Percentiles rank a stretch among this genome's conserved stretches.
Evolutionary conservation across 371 early-diverging fungal species (phyloP).

Genomic region (Chytridiales sp.): DNA sequence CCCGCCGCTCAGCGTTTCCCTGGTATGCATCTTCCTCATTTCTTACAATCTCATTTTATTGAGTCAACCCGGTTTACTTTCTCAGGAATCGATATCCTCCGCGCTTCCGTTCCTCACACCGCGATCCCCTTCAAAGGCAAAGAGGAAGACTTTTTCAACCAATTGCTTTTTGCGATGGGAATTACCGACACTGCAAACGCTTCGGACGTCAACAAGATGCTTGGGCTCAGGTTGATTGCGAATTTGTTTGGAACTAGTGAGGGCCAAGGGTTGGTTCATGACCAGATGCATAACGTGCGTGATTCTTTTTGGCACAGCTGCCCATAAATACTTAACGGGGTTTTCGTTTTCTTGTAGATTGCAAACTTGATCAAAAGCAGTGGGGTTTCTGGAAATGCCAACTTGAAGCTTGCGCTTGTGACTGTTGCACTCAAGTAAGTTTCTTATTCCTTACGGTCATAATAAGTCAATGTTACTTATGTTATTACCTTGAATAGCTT

Average conservation of each 20-base stretch:
- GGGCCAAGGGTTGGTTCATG: constrained; percentile 49
- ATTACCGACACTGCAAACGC: constrained; percentile 3
- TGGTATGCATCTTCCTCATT: constrained; percentile 22
- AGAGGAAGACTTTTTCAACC: constrained; percentile 37
- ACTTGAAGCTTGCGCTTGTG: constrained; percentile 41
- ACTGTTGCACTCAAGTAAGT: constrained; percentile 46
- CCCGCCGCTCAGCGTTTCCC: constrained; percentile 73
- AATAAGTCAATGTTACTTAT: neutral
- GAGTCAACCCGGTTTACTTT: too few species aligned
- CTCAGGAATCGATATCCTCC: constrained; percentile 74
- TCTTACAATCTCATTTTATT: neutral
- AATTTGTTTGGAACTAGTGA: constrained; percentile 57
- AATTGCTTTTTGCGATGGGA: constrained; percentile 35
- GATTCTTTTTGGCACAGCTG: neutral
- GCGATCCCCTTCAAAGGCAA: constrained; percentile 22
- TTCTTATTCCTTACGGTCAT: neutral
- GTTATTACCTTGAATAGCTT: constrained; percentile 28
- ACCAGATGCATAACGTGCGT: constrained; percentile 24
- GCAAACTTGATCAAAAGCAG: constrained; percentile 11
- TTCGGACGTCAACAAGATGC: constrained; percentile 63
- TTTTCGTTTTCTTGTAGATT: constrained; percentile 6
- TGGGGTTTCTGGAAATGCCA: constrained; percentile 30
- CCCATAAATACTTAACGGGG: neutral
- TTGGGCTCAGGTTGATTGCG: constrained; percentile 61
- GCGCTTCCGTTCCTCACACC: constrained; percentile 61